phyloP scores from a whole-genome alignment of 176 grass and related monocot species.

The Oryza meyeriana region DNA sequence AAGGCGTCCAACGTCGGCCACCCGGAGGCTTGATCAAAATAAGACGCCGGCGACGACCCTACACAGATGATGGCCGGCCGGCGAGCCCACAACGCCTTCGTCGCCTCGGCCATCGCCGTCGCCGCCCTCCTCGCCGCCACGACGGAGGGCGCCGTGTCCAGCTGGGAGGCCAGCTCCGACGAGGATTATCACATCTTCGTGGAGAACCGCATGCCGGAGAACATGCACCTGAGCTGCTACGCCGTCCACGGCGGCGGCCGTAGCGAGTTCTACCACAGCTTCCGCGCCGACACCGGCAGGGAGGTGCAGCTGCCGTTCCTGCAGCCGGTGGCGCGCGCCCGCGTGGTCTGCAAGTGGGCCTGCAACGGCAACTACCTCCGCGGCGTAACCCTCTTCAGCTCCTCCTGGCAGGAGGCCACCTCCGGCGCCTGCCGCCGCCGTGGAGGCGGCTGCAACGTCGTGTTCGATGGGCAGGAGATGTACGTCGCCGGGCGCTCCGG shows the following conservation, averaged over 20 bases:
- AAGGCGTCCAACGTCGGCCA: background rate
- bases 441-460: background rate
- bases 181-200: constrained; percentile 2
- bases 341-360: constrained; percentile 3
- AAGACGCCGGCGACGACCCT: background rate
- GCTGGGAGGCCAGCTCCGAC: background rate
- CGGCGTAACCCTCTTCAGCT: background rate
- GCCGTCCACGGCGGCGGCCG: background rate
- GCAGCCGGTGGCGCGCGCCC: background rate
- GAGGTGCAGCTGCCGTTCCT: constrained; percentile 8
- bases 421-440: background rate
- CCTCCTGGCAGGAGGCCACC: background rate
- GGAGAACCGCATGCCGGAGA: background rate
- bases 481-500: background rate
- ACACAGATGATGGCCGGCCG: background rate
- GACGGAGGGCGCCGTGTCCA: background rate
- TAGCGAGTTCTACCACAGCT: constrained; percentile 17
- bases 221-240: constrained; percentile 19
- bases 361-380: background rate
- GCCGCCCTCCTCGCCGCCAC: background rate
- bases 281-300: background rate
- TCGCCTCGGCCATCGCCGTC: background rate
- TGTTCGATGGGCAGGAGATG: background rate
- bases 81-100: background rate
- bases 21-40: background rate